These are phyloP conservation scores for Potentilla sterilis DNA, from an alignment of 306 rosid species.

Conservation along the genomic window DNA sequence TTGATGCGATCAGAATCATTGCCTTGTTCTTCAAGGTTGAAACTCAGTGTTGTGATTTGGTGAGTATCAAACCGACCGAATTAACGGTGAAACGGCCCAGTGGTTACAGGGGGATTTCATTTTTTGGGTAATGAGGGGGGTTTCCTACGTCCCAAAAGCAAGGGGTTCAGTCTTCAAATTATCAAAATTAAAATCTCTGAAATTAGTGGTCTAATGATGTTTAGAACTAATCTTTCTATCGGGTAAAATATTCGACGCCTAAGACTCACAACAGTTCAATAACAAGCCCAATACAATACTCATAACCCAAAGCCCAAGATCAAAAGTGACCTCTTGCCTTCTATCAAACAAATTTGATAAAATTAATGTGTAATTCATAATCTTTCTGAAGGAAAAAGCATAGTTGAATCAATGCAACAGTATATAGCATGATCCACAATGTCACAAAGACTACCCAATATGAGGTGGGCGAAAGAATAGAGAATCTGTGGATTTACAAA, in stretches of 20 bases:
- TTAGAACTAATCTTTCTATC: not conserved
- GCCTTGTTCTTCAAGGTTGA: not conserved
- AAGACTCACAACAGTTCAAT: not conserved
- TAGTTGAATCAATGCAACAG: not conserved
- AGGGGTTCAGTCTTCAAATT: too few relatives aligned
- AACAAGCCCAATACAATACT: not conserved
- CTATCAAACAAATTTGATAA: not conserved
- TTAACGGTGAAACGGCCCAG: too few relatives aligned
- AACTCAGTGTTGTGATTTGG: not conserved
- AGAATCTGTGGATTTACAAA: constrained; percentile 8
- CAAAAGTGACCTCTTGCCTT: not conserved
- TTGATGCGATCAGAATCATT: not conserved
- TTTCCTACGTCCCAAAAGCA: too few relatives aligned
- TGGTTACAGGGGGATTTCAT: too few relatives aligned
- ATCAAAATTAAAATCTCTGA: too few relatives aligned
- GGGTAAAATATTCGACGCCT: too few relatives aligned
- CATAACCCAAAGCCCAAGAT: not conserved
- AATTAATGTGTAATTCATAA: not conserved
- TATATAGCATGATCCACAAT: not conserved
- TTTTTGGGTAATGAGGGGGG: too few relatives aligned
- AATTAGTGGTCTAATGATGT: not conserved
- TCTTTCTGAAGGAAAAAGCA: not conserved
- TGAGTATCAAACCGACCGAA: too few relatives aligned
- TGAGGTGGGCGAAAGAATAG: not conserved
- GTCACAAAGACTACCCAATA: not conserved